These are phyloP conservation scores for Pseudocercospora ulei DNA, from an alignment of 2,329 filamentous ascomycete genomes.

Conservation along the genomic window DNA sequence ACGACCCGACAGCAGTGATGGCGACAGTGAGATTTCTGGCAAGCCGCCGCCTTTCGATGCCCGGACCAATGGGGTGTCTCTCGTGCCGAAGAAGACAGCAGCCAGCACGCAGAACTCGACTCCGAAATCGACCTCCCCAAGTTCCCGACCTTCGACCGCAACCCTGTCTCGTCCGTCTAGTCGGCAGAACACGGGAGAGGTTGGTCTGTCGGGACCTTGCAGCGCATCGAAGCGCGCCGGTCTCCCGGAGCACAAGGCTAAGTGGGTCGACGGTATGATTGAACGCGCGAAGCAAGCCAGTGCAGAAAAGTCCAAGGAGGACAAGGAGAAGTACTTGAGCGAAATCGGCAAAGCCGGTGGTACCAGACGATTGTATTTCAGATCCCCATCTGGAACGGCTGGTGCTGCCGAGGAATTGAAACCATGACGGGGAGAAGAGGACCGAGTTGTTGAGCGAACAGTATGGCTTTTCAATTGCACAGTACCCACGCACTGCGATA, in stretches of 20 bases:
- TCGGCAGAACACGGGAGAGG: constrained; percentile 18
- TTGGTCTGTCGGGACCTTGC: constrained; percentile 20
- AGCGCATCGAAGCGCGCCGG: constrained; percentile 20
- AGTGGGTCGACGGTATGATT: constrained; percentile 76
- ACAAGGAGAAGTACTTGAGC: constrained; percentile 46
- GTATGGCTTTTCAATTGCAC: constrained; percentile 8
- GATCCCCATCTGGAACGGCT: constrained; percentile 21
- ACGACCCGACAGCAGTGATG: constrained; percentile 20
- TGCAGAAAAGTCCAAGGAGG: constrained; percentile 35
- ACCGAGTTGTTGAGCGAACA: neutral
- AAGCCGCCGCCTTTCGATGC: constrained; percentile 9
- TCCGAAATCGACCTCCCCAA: constrained; percentile 20
- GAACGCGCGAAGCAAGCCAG: constrained; percentile 66
- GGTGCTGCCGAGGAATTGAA: constrained; percentile 5
- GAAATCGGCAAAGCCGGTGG: constrained; percentile 62
- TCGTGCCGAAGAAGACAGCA: constrained; percentile 9
- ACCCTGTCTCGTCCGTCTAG: constrained; percentile 21
- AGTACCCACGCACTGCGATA: constrained; percentile 4
- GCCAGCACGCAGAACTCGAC: constrained; percentile 12
- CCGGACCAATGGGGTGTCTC: constrained; percentile 7
- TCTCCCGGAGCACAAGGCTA: constrained; percentile 55
- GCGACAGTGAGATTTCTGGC: constrained; percentile 12
- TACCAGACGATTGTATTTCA: constrained; percentile 61
- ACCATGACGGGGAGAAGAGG: neutral
- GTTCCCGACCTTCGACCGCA: constrained; percentile 26